A percentile compares a stretch with the other conserved stretches of the same genome.
Evolutionary conservation across 352 stramenopile species (phyloP).

Genomic region (Phytophthora tentaculata): DNA sequence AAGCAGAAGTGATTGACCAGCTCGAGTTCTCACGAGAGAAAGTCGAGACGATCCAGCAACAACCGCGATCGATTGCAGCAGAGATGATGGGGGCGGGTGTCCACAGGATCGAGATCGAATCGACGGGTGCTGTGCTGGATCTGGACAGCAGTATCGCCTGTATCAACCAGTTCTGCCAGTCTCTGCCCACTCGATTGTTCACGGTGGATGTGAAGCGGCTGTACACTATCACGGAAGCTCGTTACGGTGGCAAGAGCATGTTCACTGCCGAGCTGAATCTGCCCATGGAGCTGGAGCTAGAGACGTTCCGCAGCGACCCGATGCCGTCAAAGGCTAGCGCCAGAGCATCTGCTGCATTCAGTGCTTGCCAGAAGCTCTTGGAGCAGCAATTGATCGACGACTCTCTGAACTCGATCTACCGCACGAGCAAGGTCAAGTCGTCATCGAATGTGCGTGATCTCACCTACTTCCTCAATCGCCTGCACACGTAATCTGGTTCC

Average conservation of each 20-base stretch:
- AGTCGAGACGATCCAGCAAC: slow-evolving; percentile 55
- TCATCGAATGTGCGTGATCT: slow-evolving; percentile 53
- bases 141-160: slow-evolving; percentile 74
- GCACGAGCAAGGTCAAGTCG: slow-evolving; percentile 55
- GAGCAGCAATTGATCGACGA: slow-evolving; percentile 61
- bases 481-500: slow-evolving; percentile 37
- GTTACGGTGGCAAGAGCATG: slow-evolving; percentile 41
- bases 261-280: slow-evolving; percentile 63
- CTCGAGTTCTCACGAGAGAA: slow-evolving; percentile 79
- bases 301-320: slow-evolving; percentile 49
- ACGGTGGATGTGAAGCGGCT: slow-evolving; percentile 61
- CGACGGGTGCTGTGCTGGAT: slow-evolving; percentile 71
- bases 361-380: slow-evolving; percentile 61
- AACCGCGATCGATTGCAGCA: slow-evolving; percentile 60
- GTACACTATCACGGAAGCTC: slow-evolving; percentile 51
- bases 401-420: slow-evolving; percentile 80
- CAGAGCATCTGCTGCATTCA: slow-evolving; percentile 64
- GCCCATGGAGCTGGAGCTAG: slow-evolving; percentile 57
- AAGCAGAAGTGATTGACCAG: slow-evolving; percentile 59
- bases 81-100: slow-evolving; percentile 45
- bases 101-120: slow-evolving; percentile 48
- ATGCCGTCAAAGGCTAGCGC: slow-evolving; percentile 64
- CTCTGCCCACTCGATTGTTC: slow-evolving; percentile 60
- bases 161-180: slow-evolving; percentile 86
- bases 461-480: slow-evolving; percentile 53